A percentile compares a stretch with the other conserved stretches of the same genome.
Conservation (phyloP, 257 asterid species). For the Ilex asprella region DNA sequence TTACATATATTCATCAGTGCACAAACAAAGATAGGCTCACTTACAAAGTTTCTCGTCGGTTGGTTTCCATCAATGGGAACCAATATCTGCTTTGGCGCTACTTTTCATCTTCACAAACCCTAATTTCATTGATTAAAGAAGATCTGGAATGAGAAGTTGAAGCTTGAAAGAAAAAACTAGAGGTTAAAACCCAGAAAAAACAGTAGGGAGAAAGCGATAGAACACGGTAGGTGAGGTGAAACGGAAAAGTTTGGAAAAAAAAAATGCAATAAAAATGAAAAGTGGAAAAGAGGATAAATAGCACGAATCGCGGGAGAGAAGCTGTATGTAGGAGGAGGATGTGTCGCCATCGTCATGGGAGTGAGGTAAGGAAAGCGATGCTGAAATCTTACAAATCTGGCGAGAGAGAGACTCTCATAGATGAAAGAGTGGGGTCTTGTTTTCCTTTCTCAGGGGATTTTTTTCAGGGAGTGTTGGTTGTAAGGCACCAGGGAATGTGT, state of each 20-base stretch:
- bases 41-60: too few relatives aligned
- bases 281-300: neutral
- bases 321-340: neutral
- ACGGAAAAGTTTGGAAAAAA: neutral
- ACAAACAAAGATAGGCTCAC: too few relatives aligned
- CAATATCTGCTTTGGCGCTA: too few relatives aligned
- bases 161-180: neutral
- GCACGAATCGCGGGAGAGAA: slow-evolving; percentile 19
- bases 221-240: neutral
- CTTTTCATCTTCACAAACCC: too few relatives aligned
- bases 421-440: neutral
- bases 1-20: too few relatives aligned
- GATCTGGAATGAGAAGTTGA: too few relatives aligned
- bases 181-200: neutral
- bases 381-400: slow-evolving; percentile 31
- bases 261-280: neutral
- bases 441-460: slow-evolving; percentile 4
- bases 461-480: slow-evolving; percentile 3
- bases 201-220: neutral
- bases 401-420: slow-evolving; percentile 1
- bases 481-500: slow-evolving; percentile 6
- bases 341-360: slow-evolving; percentile 27
- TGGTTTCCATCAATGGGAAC: too few relatives aligned
- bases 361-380: slow-evolving; percentile 11
- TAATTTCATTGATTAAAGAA: too few relatives aligned